Evolutionary conservation across 352 stramenopile species (phyloP), one percentile per base, ranked within the genome.

Genomic region (Pythium scleroteichum): DNA sequence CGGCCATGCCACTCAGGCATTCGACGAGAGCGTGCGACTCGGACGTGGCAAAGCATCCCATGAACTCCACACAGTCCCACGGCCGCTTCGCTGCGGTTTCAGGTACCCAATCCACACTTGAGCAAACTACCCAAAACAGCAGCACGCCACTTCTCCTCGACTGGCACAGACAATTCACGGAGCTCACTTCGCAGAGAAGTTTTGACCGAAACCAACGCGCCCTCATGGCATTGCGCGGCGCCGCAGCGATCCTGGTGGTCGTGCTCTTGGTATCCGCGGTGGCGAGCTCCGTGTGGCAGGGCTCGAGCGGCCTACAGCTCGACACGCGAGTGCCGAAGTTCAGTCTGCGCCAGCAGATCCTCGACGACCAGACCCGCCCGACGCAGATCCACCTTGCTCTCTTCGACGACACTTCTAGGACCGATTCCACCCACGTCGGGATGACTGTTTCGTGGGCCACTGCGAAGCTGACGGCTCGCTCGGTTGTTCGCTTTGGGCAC

Each of bases 371-470:
- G 12, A 69, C 52, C 38, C 48, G 33, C 6, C 78, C 78, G 12
- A 72, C 64, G 14, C 78, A 88, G 51, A 57, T 88, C 16, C 75
- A 79, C 58, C 48, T 88, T 45, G 73, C 78, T 3, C 67, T 88
- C 6, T 74, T 63, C 24, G 63, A 75, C 49, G 46, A 56, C 16
- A 65, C 58, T 0, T 50, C 27, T 7, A 32, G 47, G n/a, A 45
- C 26, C 17, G 46, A 47, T 2, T 20, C 27, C 0, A 61, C 10
- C 1, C 26, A 42, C 51, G 52, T 81, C 23, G 81, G 81, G 0
- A 76, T 90, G 24, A 74, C 75, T 1, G 67, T 90, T 26, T 90
- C 81, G 4, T 90, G 81, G 81, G 69, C 71, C 14, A 87, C 81
- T 4, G 53, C 55, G 0, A 40, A 26, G 13, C 66, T 82, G 41